Evolutionary conservation across 75 land plant genomes (phyloP).

Genomic region (Picea glauca): DNA sequence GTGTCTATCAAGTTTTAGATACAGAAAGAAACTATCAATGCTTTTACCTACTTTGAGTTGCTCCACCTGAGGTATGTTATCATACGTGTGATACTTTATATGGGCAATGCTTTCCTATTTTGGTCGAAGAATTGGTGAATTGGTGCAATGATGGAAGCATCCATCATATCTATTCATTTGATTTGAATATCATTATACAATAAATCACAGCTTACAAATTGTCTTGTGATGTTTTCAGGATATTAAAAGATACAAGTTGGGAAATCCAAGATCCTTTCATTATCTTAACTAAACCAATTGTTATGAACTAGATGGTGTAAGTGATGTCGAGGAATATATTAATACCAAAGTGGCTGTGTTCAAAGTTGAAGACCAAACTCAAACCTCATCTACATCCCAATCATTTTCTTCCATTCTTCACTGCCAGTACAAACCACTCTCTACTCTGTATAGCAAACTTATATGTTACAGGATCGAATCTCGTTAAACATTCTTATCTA

Average conservation of each 20-base stretch:
- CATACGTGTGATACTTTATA: not conserved
- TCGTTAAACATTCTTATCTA: too few relatives aligned
- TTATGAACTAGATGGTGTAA: constrained; percentile 75
- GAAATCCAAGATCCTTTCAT: constrained; percentile 72
- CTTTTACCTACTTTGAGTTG: constrained; percentile 94
- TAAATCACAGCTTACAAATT: not conserved
- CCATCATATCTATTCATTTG: not conserved
- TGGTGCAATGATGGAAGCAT: too few relatives aligned
- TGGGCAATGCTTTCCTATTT: not conserved
- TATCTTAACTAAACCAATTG: constrained; percentile 82
- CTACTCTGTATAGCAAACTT: too few relatives aligned
- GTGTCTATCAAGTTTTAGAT: constrained; percentile 86
- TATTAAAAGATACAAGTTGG: constrained; percentile 77
- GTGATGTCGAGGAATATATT: constrained; percentile 80
- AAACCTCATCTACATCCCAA: too few relatives aligned
- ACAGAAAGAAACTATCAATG: constrained; percentile 94
- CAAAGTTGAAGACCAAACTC: too few relatives aligned
- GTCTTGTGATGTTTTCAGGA: constrained; percentile 40
- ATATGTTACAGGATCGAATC: too few relatives aligned
- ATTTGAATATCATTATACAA: not conserved
- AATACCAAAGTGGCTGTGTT: constrained; percentile 87
- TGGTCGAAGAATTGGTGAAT: not conserved
- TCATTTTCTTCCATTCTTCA: too few relatives aligned
- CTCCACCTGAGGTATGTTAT: constrained; percentile 51
- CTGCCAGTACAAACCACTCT: too few relatives aligned